A percentile compares a stretch with the other conserved stretches of the same genome.
These are phyloP conservation scores for Saccharomyces eubayanus DNA, from an alignment of 805 yeast species.

Conservation along the genomic window DNA sequence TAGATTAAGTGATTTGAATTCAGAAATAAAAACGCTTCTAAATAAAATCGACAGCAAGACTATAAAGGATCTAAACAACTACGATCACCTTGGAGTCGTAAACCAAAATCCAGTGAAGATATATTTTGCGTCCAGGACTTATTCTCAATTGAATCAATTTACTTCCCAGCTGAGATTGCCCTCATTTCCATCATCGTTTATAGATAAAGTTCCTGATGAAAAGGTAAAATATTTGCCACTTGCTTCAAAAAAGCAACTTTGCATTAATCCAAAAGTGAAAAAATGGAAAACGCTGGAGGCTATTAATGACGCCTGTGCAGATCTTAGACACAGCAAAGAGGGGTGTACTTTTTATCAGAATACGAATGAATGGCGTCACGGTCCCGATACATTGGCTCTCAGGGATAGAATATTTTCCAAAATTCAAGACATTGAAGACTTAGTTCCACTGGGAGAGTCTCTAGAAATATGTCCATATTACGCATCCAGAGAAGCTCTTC, in stretches of 20 bases:
- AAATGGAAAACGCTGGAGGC: slow-evolving; percentile 40
- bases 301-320: slow-evolving; percentile 76
- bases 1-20: slow-evolving; percentile 21
- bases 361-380: slow-evolving; percentile 38
- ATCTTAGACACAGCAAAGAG: slow-evolving; percentile 43
- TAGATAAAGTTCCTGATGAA: slow-evolving; percentile 34
- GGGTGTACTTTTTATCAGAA: slow-evolving; percentile 20
- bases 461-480: slow-evolving; percentile 75
- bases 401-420: slow-evolving; percentile 47
- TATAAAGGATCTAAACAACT: slow-evolving; percentile 11
- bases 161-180: slow-evolving; percentile 61
- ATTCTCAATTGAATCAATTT: slow-evolving; percentile 79
- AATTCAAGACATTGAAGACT: slow-evolving; percentile 73
- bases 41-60: slow-evolving; percentile 32
- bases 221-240: slow-evolving; percentile 60
- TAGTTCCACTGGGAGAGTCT: slow-evolving; percentile 49
- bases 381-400: slow-evolving; percentile 35
- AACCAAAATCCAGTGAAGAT: slow-evolving; percentile 39
- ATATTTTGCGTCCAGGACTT: slow-evolving; percentile 77
- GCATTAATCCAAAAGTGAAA: slow-evolving; percentile 60
- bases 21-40: slow-evolving; percentile 44
- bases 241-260: slow-evolving; percentile 79
- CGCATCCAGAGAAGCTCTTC: slow-evolving; percentile 47
- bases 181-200: slow-evolving; percentile 53
- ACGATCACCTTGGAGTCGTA: slow-evolving; percentile 14